Evolutionary conservation across 2,329 filamentous ascomycete species (phyloP), one percentile per base, ranked within the genome.

Genomic region (Orbilia blumenaviensis): DNA sequence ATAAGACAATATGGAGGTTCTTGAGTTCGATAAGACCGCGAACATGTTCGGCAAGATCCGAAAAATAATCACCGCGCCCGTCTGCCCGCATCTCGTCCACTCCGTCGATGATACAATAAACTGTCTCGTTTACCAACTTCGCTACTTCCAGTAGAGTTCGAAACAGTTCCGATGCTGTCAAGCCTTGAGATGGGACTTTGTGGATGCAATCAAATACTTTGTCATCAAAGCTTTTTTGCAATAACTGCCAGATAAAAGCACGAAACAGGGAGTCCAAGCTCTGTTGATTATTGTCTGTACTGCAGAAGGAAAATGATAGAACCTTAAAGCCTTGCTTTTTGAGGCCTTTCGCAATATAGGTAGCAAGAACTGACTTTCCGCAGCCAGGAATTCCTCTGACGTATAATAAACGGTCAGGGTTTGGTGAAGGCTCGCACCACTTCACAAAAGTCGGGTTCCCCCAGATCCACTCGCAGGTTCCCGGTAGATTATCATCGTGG

Each of bases 391-490:
- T 6, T 18, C 54, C 54, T 8, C 29, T n/a, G 1, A 61, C 34
- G 16, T 8, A 61, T 27, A 61, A 10, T 1, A 61, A 12, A 27
- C 54, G 16, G 1, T 61, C 6, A 1, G 36, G 2, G 21, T 10
- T 21, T 18, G 36, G 18, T 27, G 54, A 27, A 10, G 14, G 9
- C 10, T 64, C 29, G 2, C 12, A 16, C 60, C 60, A 64, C n/a
- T 50, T 10, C 8, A 48, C 21, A 64, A 50, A 50, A 34, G 8
- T 8, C 25, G 41, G 3, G 2, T 64, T 14, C 3, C 21, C 50
- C 60, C 60, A 50, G 25, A 64, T 50, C 60, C 60, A 64, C 25
- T 64, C 27, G 12, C 60, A 64, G 1, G 60, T 64, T 29, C 60
- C 60, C 1, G 60, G 42, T 1, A 50, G 0, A 1, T n/a, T n/a